Evolutionary conservation across 129 eudicot genomes (phyloP), one percentile per base, ranked within the genome.

Genomic region (Erigeron canadensis): DNA sequence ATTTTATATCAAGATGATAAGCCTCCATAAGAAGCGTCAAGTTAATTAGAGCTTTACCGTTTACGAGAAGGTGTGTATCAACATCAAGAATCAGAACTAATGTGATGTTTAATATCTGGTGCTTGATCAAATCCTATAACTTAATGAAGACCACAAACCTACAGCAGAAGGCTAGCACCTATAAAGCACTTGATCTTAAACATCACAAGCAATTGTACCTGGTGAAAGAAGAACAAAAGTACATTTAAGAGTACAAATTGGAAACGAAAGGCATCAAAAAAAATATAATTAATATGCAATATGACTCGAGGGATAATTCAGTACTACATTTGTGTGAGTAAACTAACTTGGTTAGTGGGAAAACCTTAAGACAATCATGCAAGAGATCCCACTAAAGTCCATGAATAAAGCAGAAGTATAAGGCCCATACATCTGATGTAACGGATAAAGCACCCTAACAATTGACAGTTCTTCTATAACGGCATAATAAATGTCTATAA

Each of bases 1-100:
- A 89, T 75, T 79, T 88, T 10, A 93, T 83, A 79, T 80, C 61
- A 55, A 83, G 79, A 74, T 82, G 86, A 78, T 87, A 77, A 55
- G 76, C 87, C 41, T 81, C 96, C 89, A 89, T 82, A 43, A 43
- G 67, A 60, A 48, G 70, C 63, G 59, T 75, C 40, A 42, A 55
- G 18, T 56, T 10, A 55, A 15, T 56, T 10, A 12, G 60, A 77
- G 71, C 63, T 77, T 10, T 67, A 73, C 62, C 40, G 68, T 13
- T 46, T 48, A 63, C 10, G 28, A 12, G 39, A 57, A 75, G 54
- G 48, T 21, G 56, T 8, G 69, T 41, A 56, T 74, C 67, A 78
- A 75, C 74, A 55, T 74, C 11, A 70, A 71, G 50, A 67, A 70
- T 59, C 11, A 65, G 56, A 66, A 71, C 45, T 54, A 77, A 80